phyloP scores from a whole-genome alignment of 345 rosid species.

The Rhizophora mangle region DNA sequence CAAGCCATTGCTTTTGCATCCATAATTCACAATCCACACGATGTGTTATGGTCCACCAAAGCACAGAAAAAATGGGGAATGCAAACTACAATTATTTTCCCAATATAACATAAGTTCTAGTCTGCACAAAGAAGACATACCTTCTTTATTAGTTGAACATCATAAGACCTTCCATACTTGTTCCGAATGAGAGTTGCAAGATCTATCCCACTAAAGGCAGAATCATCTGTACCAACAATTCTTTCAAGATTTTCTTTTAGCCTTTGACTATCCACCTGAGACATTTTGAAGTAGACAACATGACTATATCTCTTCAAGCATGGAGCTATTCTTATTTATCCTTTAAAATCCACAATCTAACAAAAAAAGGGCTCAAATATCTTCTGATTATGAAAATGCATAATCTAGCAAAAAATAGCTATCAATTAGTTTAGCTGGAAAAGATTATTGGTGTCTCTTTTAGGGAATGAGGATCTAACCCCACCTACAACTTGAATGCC shows the following conservation, averaged over 20 bases:
- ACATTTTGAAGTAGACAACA: conserved; percentile 1
- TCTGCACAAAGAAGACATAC: conserved; percentile 32
- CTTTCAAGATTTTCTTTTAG: conserved; percentile 81
- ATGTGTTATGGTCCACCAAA: too few relatives aligned
- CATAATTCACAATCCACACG: too few relatives aligned
- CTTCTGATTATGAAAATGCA: too few relatives aligned
- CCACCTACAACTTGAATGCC: too few relatives aligned
- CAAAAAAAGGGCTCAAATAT: too few relatives aligned
- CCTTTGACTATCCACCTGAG: conserved; percentile 53
- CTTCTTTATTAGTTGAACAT: conserved; percentile 92
- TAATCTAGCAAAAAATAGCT: too few relatives aligned
- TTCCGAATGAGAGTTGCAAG: conserved; percentile 93
- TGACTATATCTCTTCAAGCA: background rate
- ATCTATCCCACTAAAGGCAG: conserved; percentile 79
- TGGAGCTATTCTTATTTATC: too few relatives aligned
- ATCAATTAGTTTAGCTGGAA: too few relatives aligned
- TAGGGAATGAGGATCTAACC: too few relatives aligned
- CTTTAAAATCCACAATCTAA: background rate
- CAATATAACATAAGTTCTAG: background rate
- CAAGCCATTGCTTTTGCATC: too few relatives aligned
- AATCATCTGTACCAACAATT: conserved; percentile 85
- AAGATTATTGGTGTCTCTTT: too few relatives aligned
- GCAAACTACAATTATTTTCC: background rate
- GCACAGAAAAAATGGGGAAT: too few relatives aligned
- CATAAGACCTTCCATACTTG: conserved; percentile 93